These are phyloP conservation scores for Macaranga tanarius DNA, from an alignment of 441 rosid genomes.

Conservation along the genomic window DNA sequence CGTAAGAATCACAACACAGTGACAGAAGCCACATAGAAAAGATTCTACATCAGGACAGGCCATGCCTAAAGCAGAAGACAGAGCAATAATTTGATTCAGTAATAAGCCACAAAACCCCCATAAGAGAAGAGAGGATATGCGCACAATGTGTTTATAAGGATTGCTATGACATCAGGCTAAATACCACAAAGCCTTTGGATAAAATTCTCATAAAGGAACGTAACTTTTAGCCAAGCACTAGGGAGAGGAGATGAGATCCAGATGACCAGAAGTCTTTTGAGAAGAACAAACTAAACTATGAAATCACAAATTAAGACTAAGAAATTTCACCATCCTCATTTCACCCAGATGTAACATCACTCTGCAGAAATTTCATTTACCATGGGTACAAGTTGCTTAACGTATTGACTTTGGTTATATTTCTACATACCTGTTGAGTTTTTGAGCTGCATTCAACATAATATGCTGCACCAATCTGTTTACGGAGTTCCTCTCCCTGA, in stretches of 20 bases:
- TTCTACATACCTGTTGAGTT: slow-evolving; percentile 54
- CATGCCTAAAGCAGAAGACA: not conserved
- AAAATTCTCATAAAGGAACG: slow-evolving; percentile 10
- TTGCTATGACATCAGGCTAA: not conserved
- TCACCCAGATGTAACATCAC: not conserved
- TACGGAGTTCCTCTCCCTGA: slow-evolving; percentile 97
- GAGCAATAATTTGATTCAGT: not conserved
- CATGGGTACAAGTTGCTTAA: not conserved
- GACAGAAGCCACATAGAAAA: slow-evolving; percentile 15
- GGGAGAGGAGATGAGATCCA: not conserved
- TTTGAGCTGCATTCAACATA: slow-evolving; percentile 98
- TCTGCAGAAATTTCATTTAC: not conserved
- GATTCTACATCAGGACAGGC: not conserved
- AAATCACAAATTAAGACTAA: not conserved
- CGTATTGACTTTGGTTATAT: slow-evolving; percentile 1
- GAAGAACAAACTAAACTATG: not conserved
- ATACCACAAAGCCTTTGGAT: not conserved
- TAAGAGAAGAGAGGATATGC: not conserved
- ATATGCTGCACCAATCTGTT: slow-evolving; percentile 86
- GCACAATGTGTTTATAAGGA: slow-evolving; percentile 1
- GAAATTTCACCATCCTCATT: slow-evolving; percentile 5
- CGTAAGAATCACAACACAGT: slow-evolving; percentile 5
- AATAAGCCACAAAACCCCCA: not conserved
- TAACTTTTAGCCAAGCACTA: slow-evolving; percentile 13
- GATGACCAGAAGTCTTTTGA: not conserved